A percentile compares a stretch with the other conserved stretches of the same genome.
Conservation (phyloP, 805 yeast genomes). For the Candida ulmi region DNA sequence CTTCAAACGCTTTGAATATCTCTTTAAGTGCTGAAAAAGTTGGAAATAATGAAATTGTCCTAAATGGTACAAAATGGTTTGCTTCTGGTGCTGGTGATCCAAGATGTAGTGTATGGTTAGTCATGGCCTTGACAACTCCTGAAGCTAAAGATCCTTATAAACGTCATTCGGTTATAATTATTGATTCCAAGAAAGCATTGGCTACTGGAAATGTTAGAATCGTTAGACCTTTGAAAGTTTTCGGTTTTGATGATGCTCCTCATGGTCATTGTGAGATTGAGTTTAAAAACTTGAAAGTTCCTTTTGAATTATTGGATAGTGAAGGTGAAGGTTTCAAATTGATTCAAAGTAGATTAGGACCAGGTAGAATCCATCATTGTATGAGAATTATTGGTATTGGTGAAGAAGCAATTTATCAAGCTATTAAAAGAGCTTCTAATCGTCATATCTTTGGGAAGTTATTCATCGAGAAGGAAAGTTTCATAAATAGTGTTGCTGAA, state of each 20-base stretch:
- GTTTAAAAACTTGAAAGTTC: conserved; percentile 44
- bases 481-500: conserved; percentile 44
- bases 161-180: conserved; percentile 52
- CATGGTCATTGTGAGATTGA: conserved; percentile 64
- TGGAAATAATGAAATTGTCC: conserved; percentile 37
- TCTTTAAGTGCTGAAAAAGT: conserved; percentile 37
- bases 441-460: conserved; percentile 48
- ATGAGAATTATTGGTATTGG: conserved; percentile 61
- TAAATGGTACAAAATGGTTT: conserved; percentile 66
- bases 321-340: conserved; percentile 59
- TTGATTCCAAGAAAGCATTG: conserved; percentile 45
- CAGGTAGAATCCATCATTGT: conserved; percentile 69
- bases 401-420: conserved; percentile 44
- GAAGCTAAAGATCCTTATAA: conserved; percentile 29
- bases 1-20: conserved; percentile 59
- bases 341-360: conserved; percentile 60
- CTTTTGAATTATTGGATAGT: conserved; percentile 34
- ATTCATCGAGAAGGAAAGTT: conserved; percentile 45
- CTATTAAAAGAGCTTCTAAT: conserved; percentile 45
- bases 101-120: conserved; percentile 36
- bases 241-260: conserved; percentile 65
- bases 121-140: conserved; percentile 24
- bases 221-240: conserved; percentile 45
- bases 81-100: conserved; percentile 71
- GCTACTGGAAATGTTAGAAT: conserved; percentile 43